Evolutionary conservation across 2,329 filamentous ascomycete species (phyloP).

Genomic region (Exophiala viscosa): DNA sequence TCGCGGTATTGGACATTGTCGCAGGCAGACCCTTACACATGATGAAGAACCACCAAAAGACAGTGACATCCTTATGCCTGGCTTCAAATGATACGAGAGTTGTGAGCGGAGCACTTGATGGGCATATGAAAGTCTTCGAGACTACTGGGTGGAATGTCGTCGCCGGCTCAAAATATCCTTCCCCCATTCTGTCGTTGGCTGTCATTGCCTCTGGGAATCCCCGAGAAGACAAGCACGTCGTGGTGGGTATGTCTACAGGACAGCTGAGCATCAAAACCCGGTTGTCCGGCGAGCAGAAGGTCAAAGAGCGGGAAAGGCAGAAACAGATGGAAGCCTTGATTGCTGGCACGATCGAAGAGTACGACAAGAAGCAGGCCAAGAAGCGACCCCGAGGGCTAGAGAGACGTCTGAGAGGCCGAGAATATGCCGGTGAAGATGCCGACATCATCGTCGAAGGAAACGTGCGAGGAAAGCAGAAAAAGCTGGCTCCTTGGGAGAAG

Average conservation of each 20-base stretch:
- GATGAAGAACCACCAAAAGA: constrained; percentile 95
- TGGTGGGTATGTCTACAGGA: constrained; percentile 90
- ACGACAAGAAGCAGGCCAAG: constrained; percentile 67
- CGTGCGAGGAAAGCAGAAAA: constrained; percentile 60
- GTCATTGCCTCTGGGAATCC: constrained; percentile 67
- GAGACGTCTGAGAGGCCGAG: constrained; percentile 63
- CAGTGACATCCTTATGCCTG: constrained; percentile 79
- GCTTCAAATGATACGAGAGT: constrained; percentile 77
- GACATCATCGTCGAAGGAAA: constrained; percentile 85
- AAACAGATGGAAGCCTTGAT: constrained; percentile 82
- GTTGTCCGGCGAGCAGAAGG: constrained; percentile 77
- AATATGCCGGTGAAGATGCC: constrained; percentile 77
- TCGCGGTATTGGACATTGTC: constrained; percentile 88
- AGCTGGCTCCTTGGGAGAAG: constrained; percentile 72
- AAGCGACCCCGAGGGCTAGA: constrained; percentile 58
- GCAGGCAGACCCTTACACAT: constrained; percentile 82
- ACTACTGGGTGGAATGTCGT: constrained; percentile 94
- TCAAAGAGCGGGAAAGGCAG: constrained; percentile 69
- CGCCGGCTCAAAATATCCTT: constrained; percentile 88
- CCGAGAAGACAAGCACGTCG: constrained; percentile 83
- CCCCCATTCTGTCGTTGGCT: constrained; percentile 78
- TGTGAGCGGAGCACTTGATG: constrained; percentile 84
- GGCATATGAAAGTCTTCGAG: constrained; percentile 95
- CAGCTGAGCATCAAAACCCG: constrained; percentile 86
- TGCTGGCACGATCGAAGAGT: constrained; percentile 71